phyloP scores from a whole-genome alignment of 148 eudicot species.

The Diospyros kaki region DNA sequence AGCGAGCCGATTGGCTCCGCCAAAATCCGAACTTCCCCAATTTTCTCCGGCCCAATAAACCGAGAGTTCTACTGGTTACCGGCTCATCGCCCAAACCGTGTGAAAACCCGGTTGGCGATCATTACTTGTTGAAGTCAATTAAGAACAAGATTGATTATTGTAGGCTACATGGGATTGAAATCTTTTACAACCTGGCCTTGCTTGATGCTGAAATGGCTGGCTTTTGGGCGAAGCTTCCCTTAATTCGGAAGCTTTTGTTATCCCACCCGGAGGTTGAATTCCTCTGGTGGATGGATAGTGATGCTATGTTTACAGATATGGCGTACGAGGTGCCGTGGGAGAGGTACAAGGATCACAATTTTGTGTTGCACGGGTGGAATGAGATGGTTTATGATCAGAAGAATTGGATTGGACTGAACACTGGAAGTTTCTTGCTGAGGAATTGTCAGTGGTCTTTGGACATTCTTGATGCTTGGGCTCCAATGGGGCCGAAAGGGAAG shows the following conservation, averaged over 20 bases:
- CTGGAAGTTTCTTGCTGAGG: slow-evolving; percentile 66
- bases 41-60: slow-evolving; percentile 43
- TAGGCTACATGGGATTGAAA: slow-evolving; percentile 70
- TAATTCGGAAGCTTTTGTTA: slow-evolving; percentile 56
- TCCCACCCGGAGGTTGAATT: slow-evolving; percentile 80
- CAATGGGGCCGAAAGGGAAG: slow-evolving; percentile 69
- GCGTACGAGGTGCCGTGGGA: slow-evolving; percentile 69
- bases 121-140: slow-evolving; percentile 65
- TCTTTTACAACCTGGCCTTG: slow-evolving; percentile 63
- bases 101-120: slow-evolving; percentile 76
- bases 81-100: slow-evolving; percentile 80
- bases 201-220: slow-evolving; percentile 76
- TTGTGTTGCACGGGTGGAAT: slow-evolving; percentile 78
- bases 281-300: slow-evolving; percentile 92
- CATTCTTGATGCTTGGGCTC: slow-evolving; percentile 66
- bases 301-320: slow-evolving; percentile 91
- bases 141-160: slow-evolving; percentile 90
- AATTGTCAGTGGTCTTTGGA: slow-evolving; percentile 75
- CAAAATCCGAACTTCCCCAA: slow-evolving; percentile 49
- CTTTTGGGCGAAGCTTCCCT: slow-evolving; percentile 73
- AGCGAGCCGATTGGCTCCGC: slow-evolving; percentile 49
- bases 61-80: slow-evolving; percentile 64
- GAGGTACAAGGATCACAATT: slow-evolving; percentile 51
- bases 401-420: slow-evolving; percentile 77
- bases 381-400: slow-evolving; percentile 71